These are phyloP conservation scores for Colletotrichum karsti DNA, from an alignment of 2,329 filamentous ascomycete genomes.

Conservation along the genomic window DNA sequence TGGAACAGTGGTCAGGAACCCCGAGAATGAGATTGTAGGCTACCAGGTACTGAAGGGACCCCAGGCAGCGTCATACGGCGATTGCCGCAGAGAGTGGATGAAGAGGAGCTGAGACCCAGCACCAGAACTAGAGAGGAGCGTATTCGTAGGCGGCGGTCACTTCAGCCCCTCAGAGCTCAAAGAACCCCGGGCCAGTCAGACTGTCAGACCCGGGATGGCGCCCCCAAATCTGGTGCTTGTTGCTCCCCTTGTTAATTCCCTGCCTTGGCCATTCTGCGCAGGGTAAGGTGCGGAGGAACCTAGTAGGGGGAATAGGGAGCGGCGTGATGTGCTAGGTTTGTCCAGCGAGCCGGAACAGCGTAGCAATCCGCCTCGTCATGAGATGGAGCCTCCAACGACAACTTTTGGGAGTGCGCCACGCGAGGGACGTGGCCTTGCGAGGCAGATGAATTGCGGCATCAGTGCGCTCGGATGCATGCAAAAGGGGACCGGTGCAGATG, in stretches of 20 bases:
- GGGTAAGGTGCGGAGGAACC: neutral
- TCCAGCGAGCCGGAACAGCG: neutral
- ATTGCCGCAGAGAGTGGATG: conserved; percentile 28
- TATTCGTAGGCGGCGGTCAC: neutral
- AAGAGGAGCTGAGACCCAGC: conserved; percentile 24
- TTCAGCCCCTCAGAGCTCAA: neutral
- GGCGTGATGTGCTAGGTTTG: neutral
- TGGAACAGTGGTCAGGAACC: conserved; percentile 4
- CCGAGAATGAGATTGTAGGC: neutral
- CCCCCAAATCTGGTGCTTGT: conserved; percentile 1
- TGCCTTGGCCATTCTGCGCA: neutral
- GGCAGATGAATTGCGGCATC: conserved; percentile 5
- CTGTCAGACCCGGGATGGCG: neutral
- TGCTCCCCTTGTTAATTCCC: neutral
- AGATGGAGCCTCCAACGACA: conserved; percentile 2
- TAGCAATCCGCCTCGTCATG: conserved; percentile 1
- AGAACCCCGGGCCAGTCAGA: neutral
- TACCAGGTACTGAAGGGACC: conserved; percentile 10
- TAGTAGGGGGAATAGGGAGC: neutral
- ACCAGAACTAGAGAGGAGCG: neutral
- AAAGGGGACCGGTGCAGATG: neutral
- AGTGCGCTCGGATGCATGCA: conserved; percentile 12
- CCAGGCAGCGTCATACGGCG: conserved; percentile 24
- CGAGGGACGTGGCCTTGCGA: conserved; percentile 16
- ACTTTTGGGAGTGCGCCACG: neutral